Base-by-base conservation (phyloP, 2,329 filamentous ascomycete genomes). In the Thelonectria discophora region DNA sequence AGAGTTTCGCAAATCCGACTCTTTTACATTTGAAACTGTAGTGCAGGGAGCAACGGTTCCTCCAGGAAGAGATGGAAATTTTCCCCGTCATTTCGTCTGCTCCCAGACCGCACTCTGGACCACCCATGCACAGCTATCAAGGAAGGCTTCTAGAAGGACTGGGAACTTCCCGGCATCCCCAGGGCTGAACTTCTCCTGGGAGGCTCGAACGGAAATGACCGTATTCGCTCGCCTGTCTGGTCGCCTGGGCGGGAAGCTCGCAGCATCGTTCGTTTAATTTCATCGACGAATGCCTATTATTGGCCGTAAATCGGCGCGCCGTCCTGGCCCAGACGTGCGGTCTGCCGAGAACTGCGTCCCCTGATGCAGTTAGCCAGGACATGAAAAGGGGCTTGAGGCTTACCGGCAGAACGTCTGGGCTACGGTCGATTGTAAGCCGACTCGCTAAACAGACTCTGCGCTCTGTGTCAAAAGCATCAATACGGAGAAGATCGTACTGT, bases 151-250 rank as follows among this genome's bases (percentile, higher is more conserved):
- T 47, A 30, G 20, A 47, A 47, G 43, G n/a, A 30, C 6, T 9
- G 42, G 7, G 42, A 21, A 13, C 17, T 45, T 30, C 13, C 21
- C 43, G 5, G 43, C 5, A 9, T 10, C 20, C 2, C 6, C 43
- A 47, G 18, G 43, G 43, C 43, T 47, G 43, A 47, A 27, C 17
- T 46, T 20, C n/a, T n/a, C n/a, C n/a, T n/a, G n/a, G n/a, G n/a
- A n/a, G 39, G 4, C 12, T n/a, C 20, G 15, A 3, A 30, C 43
- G 43, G 43, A 47, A 47, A 47, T 20, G 42, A 20, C 42, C 42
- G 42, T 18, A 17, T 3, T 21, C 18, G 42, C 17, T 18, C 11
- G 12, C 24, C 24, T 24, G 24, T 4, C 24, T n/a, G 24, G 24
- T 7, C 24, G 24, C n/a, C 24, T 24, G 24, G 24, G 24, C 24